These are phyloP conservation scores for Hypoxylon lenormandii DNA, from an alignment of 495 filamentous ascomycete genomes.

Conservation along the genomic window DNA sequence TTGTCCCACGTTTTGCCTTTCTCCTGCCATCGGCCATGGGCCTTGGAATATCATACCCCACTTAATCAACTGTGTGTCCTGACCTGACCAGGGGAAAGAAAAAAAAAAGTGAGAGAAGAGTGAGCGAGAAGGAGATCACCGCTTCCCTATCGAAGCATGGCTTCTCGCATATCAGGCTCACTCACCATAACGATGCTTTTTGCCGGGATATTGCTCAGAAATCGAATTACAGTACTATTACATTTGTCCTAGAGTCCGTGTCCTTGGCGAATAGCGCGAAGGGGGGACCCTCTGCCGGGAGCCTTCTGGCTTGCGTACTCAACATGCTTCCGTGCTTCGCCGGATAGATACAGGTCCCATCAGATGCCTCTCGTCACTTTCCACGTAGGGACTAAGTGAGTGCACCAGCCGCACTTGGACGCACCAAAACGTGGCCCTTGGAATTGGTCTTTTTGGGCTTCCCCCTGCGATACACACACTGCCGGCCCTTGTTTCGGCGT, in stretches of 20 bases:
- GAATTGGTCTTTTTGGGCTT: constrained; percentile 28
- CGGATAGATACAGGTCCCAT: constrained; percentile 40
- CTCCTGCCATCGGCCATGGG: constrained; percentile 13
- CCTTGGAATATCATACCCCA: constrained; percentile 34
- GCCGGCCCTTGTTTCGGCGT: constrained; percentile 40
- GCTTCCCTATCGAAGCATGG: constrained; percentile 45
- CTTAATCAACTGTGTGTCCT: constrained; percentile 40
- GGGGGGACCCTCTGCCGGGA: constrained; percentile 36
- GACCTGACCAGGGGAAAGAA: constrained; percentile 8
- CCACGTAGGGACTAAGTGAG: constrained; percentile 35
- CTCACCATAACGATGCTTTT: constrained; percentile 44
- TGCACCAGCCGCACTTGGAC: constrained; percentile 40
- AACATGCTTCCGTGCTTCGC: constrained; percentile 45
- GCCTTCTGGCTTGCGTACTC: constrained; percentile 37
- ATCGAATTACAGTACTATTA: constrained; percentile 34
- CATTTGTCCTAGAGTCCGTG: constrained; percentile 32
- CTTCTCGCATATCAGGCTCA: constrained; percentile 44
- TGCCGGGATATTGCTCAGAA: constrained; percentile 43
- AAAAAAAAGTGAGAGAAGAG: constrained; percentile 13
- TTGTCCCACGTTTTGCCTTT: constrained; percentile 39
- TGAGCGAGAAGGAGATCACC: constrained; percentile 40
- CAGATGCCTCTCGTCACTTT: constrained; percentile 30
- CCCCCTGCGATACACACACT: constrained; percentile 34
- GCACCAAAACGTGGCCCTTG: constrained; percentile 41
- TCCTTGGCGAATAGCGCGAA: constrained; percentile 41